phyloP scores from a whole-genome alignment of 2,329 filamentous ascomycete species.

The Zymoseptoria pseudotritici region DNA sequence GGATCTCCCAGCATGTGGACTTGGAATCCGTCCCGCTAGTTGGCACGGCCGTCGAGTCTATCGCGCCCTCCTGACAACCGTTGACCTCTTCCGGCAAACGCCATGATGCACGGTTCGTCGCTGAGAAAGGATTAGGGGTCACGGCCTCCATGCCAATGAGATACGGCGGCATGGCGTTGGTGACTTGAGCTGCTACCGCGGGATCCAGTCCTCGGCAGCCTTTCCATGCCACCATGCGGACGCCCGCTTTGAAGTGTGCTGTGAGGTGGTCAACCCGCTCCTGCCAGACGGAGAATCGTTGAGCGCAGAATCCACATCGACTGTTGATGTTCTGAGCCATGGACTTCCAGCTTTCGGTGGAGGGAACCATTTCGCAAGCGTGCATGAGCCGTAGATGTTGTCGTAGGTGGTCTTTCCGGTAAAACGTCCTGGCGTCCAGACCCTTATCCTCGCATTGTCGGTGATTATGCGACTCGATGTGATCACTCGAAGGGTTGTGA shows the following conservation, averaged over 20 bases:
- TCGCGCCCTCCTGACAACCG: background rate
- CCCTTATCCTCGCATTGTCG: constrained; percentile 60
- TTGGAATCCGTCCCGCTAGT: constrained; percentile 6
- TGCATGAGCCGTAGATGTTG: constrained; percentile 57
- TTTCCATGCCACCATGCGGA: constrained; percentile 48
- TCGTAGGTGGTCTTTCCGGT: constrained; percentile 55
- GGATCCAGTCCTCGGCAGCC: constrained; percentile 48
- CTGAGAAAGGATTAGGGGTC: constrained; percentile 42
- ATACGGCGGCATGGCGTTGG: constrained; percentile 46
- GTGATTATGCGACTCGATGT: constrained; percentile 55
- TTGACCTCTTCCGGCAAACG: constrained; percentile 1
- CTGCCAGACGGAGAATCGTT: constrained; percentile 43
- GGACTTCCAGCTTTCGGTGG: constrained; percentile 60
- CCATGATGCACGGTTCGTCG: constrained; percentile 27
- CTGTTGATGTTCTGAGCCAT: constrained; percentile 47
- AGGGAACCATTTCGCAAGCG: constrained; percentile 51
- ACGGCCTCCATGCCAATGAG: constrained; percentile 43
- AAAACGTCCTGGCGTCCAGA: constrained; percentile 55
- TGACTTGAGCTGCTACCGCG: constrained; percentile 41
- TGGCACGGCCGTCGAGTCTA: background rate
- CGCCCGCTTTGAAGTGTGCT: constrained; percentile 48
- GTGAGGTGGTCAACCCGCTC: constrained; percentile 47
- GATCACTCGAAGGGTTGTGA: constrained; percentile 46
- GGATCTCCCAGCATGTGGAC: constrained; percentile 43
- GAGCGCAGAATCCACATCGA: constrained; percentile 48